Percentiles rank a stretch among this genome's conserved stretches.
Evolutionary conservation across 805 yeast species (phyloP).

Genomic region (Starmera quercuum): DNA sequence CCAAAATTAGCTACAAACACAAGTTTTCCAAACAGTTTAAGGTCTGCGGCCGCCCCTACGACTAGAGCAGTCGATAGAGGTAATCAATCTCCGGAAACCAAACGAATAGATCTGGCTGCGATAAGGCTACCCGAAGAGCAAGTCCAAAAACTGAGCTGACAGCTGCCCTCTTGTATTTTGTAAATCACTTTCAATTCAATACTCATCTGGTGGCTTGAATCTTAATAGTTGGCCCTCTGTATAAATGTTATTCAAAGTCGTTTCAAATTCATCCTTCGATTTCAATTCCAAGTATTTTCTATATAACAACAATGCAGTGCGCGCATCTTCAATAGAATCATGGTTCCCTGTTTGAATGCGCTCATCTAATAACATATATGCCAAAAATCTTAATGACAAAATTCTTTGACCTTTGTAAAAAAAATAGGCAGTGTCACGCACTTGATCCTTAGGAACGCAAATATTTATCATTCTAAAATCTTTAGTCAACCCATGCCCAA

Average conservation of each 20-base stretch:
- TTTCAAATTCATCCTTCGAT: constrained; percentile 51
- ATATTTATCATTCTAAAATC: constrained; percentile 93
- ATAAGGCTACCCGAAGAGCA: constrained; percentile 15
- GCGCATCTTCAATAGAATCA: constrained; percentile 95
- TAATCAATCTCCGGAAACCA: constrained; percentile 14
- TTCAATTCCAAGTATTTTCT: constrained; percentile 60
- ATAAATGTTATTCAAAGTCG: constrained; percentile 58
- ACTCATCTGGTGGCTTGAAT: constrained; percentile 18
- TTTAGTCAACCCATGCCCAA: constrained; percentile 88
- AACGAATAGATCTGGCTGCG: constrained; percentile 18
- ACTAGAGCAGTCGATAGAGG: constrained; percentile 35
- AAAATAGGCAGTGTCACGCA: constrained; percentile 80
- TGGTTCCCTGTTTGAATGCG: constrained; percentile 90
- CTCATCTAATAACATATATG: constrained; percentile 66
- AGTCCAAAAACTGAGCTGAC: constrained; percentile 11
- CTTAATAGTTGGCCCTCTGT: constrained; percentile 43
- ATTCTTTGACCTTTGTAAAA: constrained; percentile 74
- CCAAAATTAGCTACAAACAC: constrained; percentile 1
- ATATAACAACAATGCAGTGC: constrained; percentile 74
- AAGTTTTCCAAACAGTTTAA: constrained; percentile 2
- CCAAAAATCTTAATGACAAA: constrained; percentile 77
- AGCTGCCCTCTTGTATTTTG: not conserved
- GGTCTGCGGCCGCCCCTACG: constrained; percentile 23
- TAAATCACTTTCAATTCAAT: not conserved
- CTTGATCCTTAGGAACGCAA: constrained; percentile 78